Percentiles rank a stretch among this genome's conserved stretches.
Evolutionary conservation across 1,139 yeast species (phyloP).

Genomic region (Nakaseomyces uthaithaninus): DNA sequence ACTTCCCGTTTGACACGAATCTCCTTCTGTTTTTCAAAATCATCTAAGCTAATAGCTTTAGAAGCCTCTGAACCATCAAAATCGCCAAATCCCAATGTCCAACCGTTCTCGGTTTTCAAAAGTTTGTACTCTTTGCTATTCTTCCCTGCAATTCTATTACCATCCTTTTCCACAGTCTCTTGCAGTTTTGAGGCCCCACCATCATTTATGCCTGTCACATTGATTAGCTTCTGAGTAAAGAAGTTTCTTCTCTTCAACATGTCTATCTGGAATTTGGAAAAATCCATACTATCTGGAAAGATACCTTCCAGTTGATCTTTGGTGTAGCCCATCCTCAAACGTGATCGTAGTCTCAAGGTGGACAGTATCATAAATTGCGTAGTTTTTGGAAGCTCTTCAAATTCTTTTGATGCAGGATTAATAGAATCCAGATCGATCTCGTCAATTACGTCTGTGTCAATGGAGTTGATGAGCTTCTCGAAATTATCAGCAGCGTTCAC

Average conservation of each 20-base stretch:
- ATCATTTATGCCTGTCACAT: constrained; percentile 73
- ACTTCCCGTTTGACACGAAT: background rate
- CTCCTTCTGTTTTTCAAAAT: constrained; percentile 20
- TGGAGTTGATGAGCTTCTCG: constrained; percentile 48
- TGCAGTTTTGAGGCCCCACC: constrained; percentile 37
- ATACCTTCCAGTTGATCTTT: constrained; percentile 74
- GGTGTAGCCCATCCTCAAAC: constrained; percentile 91
- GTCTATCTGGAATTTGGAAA: constrained; percentile 84
- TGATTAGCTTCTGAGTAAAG: constrained; percentile 80
- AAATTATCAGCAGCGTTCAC: constrained; percentile 68
- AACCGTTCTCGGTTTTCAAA: constrained; percentile 73
- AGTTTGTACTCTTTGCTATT: constrained; percentile 69
- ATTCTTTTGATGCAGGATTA: constrained; percentile 63
- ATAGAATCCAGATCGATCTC: constrained; percentile 61
- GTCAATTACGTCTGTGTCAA: constrained; percentile 55
- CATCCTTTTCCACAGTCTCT: constrained; percentile 27
- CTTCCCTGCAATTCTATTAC: constrained; percentile 74
- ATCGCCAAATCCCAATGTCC: constrained; percentile 64
- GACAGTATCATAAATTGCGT: constrained; percentile 85
- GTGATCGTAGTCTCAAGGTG: constrained; percentile 70
- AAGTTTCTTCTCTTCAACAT: constrained; percentile 89
- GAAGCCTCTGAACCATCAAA: constrained; percentile 36
- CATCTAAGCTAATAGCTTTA: constrained; percentile 42
- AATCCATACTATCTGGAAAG: constrained; percentile 82
- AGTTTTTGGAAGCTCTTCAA: constrained; percentile 59